phyloP scores from a whole-genome alignment of 345 rosid species.

The Crucihimalaya himalaica region DNA sequence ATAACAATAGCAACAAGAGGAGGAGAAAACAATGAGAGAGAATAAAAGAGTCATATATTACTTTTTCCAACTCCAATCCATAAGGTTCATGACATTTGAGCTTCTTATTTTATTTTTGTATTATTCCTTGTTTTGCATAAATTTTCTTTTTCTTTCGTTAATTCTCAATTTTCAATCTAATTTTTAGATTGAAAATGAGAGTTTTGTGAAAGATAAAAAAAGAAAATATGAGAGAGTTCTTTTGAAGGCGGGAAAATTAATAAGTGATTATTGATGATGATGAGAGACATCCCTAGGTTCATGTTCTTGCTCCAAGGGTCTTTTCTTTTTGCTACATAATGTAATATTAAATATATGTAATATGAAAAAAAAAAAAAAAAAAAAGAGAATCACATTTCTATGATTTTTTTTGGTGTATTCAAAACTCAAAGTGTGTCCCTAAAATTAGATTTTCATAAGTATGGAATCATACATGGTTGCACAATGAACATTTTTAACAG shows the following conservation, averaged over 20 bases:
- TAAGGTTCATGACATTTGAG: slow-evolving; percentile 38
- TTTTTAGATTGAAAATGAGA: slow-evolving; percentile 29
- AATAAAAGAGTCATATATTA: slow-evolving; percentile 9
- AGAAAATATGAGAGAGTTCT: background rate
- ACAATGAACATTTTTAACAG: background rate
- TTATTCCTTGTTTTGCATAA: slow-evolving; percentile 9
- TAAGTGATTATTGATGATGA: slow-evolving; percentile 28
- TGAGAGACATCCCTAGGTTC: slow-evolving; percentile 25
- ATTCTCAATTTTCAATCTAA: slow-evolving; percentile 24
- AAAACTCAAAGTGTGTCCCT: background rate
- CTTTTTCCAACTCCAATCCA: slow-evolving; percentile 13
- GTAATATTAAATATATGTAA: too few relatives aligned
- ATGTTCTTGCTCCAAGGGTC: slow-evolving; percentile 31
- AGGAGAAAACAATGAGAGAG: slow-evolving; percentile 41
- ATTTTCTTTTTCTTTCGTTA: slow-evolving; percentile 16
- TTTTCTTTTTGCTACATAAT: background rate
- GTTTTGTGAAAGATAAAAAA: slow-evolving; percentile 26
- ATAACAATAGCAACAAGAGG: slow-evolving; percentile 44
- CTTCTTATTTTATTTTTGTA: slow-evolving; percentile 26
- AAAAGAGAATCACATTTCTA: background rate
- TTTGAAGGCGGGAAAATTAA: slow-evolving; percentile 32
- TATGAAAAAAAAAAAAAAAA: slow-evolving; percentile 10
- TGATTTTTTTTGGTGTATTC: background rate
- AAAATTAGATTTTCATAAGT: background rate
- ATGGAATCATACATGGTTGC: background rate